phyloP scores from a whole-genome alignment of 2,329 filamentous ascomycete genomes.

The Triangularia verruculosa region DNA sequence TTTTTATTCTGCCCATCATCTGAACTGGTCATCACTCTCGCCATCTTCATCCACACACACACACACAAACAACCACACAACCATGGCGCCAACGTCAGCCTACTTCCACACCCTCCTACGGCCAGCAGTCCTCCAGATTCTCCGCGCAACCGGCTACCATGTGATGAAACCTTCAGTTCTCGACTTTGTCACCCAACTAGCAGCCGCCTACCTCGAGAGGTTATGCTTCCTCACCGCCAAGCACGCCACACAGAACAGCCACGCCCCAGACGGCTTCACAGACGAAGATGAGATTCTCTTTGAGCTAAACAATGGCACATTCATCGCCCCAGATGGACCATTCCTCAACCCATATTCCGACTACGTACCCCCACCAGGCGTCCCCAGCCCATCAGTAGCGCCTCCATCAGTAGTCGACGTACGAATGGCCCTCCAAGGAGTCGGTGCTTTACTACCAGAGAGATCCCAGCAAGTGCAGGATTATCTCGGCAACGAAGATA shows the following conservation, averaged over 20 bases:
- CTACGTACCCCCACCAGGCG: background rate
- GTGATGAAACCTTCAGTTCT: slow-evolving; percentile 76
- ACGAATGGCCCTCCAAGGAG: slow-evolving; percentile 79
- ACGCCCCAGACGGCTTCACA: slow-evolving; percentile 34
- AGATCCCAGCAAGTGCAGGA: slow-evolving; percentile 65
- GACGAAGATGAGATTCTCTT: background rate
- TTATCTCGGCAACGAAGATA: slow-evolving; percentile 71
- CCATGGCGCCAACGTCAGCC: slow-evolving; percentile 48
- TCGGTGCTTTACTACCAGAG: slow-evolving; percentile 70
- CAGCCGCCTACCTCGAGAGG: slow-evolving; percentile 73
- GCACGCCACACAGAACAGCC: slow-evolving; percentile 68
- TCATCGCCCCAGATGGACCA: background rate
- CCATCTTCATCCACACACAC: background rate
- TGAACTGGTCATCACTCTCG: background rate
- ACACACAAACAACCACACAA: slow-evolving; percentile 20
- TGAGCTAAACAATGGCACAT: background rate
- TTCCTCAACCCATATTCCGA: background rate
- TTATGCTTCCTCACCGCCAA: slow-evolving; percentile 70
- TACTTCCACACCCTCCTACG: slow-evolving; percentile 74
- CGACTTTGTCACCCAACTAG: slow-evolving; percentile 83
- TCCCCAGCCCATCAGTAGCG: slow-evolving; percentile 2
- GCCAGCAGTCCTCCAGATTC: slow-evolving; percentile 83
- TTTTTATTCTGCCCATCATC: background rate
- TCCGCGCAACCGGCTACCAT: slow-evolving; percentile 88
- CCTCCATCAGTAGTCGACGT: slow-evolving; percentile 71